Evolutionary conservation across 1,139 yeast genomes (phyloP), one percentile per base, ranked within the genome.

Genomic region (Dujonia santamariae): DNA sequence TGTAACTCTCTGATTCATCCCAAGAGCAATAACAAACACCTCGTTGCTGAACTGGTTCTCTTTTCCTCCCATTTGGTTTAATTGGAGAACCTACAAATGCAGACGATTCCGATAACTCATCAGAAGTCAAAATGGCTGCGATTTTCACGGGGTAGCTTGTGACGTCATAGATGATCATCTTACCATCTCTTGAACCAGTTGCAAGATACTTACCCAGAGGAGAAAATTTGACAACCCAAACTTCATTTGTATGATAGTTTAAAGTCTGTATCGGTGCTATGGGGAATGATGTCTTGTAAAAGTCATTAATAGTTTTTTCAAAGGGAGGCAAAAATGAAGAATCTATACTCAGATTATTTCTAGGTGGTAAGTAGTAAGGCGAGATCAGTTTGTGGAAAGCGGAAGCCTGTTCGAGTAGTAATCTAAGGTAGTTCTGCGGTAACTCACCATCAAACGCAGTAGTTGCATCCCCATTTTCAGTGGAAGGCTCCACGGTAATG

Each of bases 161-260:
- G 64, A 53, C 79, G 51, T 81, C 84, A 61, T 86, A 86, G 13
- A 88, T 66, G 20, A 79, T 62, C 24, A 87, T 65, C 19, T 72
- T 67, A 4, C 80, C 74, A 50, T 86, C 95, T 15, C 78, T 72
- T 8, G 94, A 80, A 0, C 92, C 87, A 0, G 92, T 75, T 7
- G 87, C 95, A 34, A 90, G 61, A 43, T 66, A 79, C 40, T 67
- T 69, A 2, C 97, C 97, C 58, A 75, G 72, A 27, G 88, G 86
- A 3, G 94, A 83, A 51, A 86, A 88, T 40, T 76, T 75, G 12
- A 84, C 67, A 50, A 71, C 82, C 97, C 97, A 90, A 4, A 86
- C 94, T 53, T 90, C 96, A 46, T 83, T 80, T 0, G 65, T 59
- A 50, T 85, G 94, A 34, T 68, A 65, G 2, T 61, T 51, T 16